These are phyloP conservation scores for Microbotryum scabiosae DNA, from an alignment of 1,284 basidiomycete species.

Conservation along the genomic window DNA sequence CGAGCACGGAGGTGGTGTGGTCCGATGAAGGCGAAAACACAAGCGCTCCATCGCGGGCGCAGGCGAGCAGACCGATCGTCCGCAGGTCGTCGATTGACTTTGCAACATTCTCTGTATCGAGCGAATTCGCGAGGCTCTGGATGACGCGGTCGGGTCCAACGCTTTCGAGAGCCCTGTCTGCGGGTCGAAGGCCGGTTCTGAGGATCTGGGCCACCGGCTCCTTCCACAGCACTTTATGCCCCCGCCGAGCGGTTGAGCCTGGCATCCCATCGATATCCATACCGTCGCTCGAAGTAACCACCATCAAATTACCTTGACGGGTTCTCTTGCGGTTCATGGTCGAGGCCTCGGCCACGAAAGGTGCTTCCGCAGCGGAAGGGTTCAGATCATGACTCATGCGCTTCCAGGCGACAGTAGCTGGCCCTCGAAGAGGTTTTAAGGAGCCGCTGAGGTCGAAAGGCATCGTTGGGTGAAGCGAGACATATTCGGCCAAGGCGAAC, in stretches of 20 bases:
- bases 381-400: constrained; percentile 11
- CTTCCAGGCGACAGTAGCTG: constrained; percentile 1
- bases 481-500: constrained; percentile 1
- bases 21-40: not conserved
- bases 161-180: not conserved
- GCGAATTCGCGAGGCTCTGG: constrained; percentile 2
- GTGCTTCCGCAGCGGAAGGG: not conserved
- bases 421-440: not conserved
- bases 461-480: not conserved
- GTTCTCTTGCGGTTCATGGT: constrained; percentile 10
- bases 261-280: constrained; percentile 12
- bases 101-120: not conserved
- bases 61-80: constrained; percentile 16
- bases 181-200: not conserved
- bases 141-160: constrained; percentile 1
- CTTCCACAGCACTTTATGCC: constrained; percentile 5
- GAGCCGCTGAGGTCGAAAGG: constrained; percentile 1
- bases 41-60: constrained; percentile 17
- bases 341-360: not conserved
- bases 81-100: constrained; percentile 1
- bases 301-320: not conserved
- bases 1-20: not conserved
- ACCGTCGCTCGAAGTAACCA: constrained; percentile 11
- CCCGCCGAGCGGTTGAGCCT: not conserved
- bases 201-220: constrained; percentile 9